Evolutionary conservation across 371 early-diverging fungal genomes (phyloP).

Genomic region (Basidiobolus meristosporus): DNA sequence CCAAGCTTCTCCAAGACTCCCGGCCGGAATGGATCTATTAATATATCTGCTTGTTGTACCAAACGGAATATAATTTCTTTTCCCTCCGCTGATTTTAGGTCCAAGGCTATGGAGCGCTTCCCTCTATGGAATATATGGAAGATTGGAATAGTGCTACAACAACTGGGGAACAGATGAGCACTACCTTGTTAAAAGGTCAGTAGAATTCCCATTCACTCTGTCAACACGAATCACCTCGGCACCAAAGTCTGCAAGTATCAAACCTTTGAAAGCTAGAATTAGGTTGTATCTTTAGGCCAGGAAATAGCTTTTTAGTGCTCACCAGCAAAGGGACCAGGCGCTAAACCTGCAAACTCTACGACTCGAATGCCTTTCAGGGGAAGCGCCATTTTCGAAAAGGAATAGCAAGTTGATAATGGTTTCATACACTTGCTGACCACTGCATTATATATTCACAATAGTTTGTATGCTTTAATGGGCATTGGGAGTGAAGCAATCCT

Average conservation of each 20-base stretch:
- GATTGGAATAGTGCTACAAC: not conserved
- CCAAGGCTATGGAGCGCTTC: slow-evolving; percentile 44
- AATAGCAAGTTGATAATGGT: too few relatives aligned
- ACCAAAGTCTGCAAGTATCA: slow-evolving; percentile 56
- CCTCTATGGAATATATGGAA: slow-evolving; percentile 12
- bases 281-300: not conserved
- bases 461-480: too few relatives aligned
- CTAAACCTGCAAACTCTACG: slow-evolving; percentile 55
- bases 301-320: not conserved
- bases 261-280: slow-evolving; percentile 13
- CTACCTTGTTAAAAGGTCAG: slow-evolving; percentile 4
- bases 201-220: slow-evolving; percentile 8
- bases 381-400: slow-evolving; percentile 1
- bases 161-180: too few relatives aligned
- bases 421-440: too few relatives aligned
- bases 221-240: slow-evolving; percentile 57
- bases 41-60: slow-evolving; percentile 29
- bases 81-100: slow-evolving; percentile 32
- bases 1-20: slow-evolving; percentile 54
- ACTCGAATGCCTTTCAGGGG: slow-evolving; percentile 34
- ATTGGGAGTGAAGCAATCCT: too few relatives aligned
- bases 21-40: slow-evolving; percentile 62
- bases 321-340: slow-evolving; percentile 47
- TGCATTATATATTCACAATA: too few relatives aligned
- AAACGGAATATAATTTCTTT: slow-evolving; percentile 19